phyloP scores from a whole-genome alignment of 2,329 filamentous ascomycete species.

The Cordyceps pruinosa region DNA sequence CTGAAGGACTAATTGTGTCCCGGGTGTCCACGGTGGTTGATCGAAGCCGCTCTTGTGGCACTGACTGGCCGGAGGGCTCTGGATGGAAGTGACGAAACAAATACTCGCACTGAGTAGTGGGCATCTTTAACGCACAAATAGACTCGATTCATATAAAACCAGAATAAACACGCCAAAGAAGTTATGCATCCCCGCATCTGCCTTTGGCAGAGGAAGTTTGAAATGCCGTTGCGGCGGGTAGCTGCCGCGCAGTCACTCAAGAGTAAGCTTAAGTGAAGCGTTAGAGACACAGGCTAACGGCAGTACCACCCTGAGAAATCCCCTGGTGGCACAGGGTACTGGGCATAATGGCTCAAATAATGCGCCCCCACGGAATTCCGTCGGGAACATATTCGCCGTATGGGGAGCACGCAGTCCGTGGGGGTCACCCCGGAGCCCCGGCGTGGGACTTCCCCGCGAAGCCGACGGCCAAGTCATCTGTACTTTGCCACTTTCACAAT shows the following conservation, averaged over 20 bases:
- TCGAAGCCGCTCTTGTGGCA: not conserved
- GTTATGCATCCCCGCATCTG: too few species aligned
- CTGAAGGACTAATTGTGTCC: too few species aligned
- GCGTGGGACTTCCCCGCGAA: conserved; percentile 10
- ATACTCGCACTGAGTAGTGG: too few species aligned
- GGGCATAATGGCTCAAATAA: not conserved
- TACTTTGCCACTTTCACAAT: conserved; percentile 6
- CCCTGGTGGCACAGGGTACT: not conserved
- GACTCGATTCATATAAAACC: not conserved
- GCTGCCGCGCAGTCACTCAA: not conserved
- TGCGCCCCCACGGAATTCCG: conserved; percentile 8
- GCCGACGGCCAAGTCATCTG: not conserved
- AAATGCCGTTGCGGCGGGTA: not conserved
- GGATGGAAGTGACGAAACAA: not conserved
- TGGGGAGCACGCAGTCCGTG: conserved; percentile 1
- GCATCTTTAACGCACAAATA: too few species aligned
- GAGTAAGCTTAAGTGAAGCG: not conserved
- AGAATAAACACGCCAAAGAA: not conserved
- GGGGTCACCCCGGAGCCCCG: conserved; percentile 12
- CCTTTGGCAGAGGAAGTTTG: too few species aligned
- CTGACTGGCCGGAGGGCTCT: too few species aligned
- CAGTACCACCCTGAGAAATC: not conserved
- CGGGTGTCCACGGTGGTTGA: too few species aligned
- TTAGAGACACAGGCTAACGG: not conserved
- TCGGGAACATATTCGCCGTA: not conserved